A percentile compares a stretch with the other conserved stretches of the same genome.
These are phyloP conservation scores for Conringia planisiliqua DNA, from an alignment of 345 rosid genomes.

Conservation along the genomic window DNA sequence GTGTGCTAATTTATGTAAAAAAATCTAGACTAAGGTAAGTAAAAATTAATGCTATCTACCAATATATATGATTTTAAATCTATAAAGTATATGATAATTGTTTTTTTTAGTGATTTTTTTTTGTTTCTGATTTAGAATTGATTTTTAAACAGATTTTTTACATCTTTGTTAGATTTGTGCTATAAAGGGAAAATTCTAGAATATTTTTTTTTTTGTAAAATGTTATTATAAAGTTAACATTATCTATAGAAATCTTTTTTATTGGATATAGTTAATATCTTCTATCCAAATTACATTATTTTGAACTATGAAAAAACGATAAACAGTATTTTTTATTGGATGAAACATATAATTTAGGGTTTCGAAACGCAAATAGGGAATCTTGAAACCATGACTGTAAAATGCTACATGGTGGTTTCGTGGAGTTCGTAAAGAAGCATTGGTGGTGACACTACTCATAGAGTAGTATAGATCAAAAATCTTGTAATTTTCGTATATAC, in stretches of 20 bases:
- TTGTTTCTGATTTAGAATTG: slow-evolving; percentile 21
- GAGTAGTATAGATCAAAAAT: not conserved
- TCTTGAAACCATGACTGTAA: not conserved
- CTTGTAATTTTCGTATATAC: not conserved
- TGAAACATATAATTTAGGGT: not conserved
- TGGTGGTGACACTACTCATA: not conserved
- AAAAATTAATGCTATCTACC: slow-evolving; percentile 12
- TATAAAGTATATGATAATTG: not conserved
- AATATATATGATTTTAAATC: not conserved
- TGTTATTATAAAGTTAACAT: not conserved
- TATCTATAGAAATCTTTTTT: too few species aligned
- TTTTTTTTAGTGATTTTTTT: not conserved
- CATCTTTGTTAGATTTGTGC: slow-evolving; percentile 25
- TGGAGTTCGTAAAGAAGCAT: not conserved
- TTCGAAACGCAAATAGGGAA: not conserved
- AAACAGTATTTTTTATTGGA: not conserved
- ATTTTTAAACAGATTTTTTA: slow-evolving; percentile 20
- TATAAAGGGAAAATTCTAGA: not conserved
- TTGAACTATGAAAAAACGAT: not conserved
- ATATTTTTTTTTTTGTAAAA: slow-evolving; percentile 3
- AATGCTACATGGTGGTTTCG: not conserved
- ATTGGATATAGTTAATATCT: not conserved
- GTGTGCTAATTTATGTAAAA: slow-evolving; percentile 24
- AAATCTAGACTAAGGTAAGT: slow-evolving; percentile 23
- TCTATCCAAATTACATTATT: not conserved